These are phyloP conservation scores for Xerocomellus chrysenteron DNA, from an alignment of 768 basidiomycete species.

Conservation along the genomic window DNA sequence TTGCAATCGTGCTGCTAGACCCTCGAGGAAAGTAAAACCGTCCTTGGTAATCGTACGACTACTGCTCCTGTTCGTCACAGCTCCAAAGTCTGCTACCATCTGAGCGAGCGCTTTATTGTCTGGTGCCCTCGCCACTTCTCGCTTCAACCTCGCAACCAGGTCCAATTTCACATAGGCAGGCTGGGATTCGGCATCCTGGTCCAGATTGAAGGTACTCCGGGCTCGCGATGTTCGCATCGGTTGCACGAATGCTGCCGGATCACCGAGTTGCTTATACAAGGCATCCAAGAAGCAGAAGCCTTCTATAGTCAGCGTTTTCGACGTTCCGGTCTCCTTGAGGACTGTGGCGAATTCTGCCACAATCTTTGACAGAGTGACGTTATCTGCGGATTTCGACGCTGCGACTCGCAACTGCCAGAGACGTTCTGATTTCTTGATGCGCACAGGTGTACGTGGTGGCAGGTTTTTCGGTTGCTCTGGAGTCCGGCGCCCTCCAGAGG, in stretches of 20 bases:
- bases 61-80: conserved; percentile 64
- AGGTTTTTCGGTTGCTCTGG: conserved; percentile 17
- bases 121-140: conserved; percentile 50
- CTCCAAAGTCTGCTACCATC: conserved; percentile 70
- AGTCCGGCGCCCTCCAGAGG: conserved; percentile 33
- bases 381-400: conserved; percentile 50
- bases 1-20: conserved; percentile 53
- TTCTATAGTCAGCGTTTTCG: conserved; percentile 65
- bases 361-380: conserved; percentile 48
- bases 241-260: conserved; percentile 57
- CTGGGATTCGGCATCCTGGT: conserved; percentile 39
- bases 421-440: conserved; percentile 44
- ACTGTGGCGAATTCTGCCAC: conserved; percentile 62
- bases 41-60: conserved; percentile 78
- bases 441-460: conserved; percentile 32
- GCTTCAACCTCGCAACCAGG: conserved; percentile 55
- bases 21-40: conserved; percentile 67
- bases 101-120: conserved; percentile 57
- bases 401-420: conserved; percentile 48
- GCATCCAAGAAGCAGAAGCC: conserved; percentile 70
- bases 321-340: conserved; percentile 59
- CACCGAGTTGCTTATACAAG: conserved; percentile 66
- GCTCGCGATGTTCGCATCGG: conserved; percentile 50
- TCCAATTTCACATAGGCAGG: conserved; percentile 57
- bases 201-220: conserved; percentile 42